phyloP scores from a whole-genome alignment of 768 basidiomycete species.

The Chalciporus pseudorubinellus region DNA sequence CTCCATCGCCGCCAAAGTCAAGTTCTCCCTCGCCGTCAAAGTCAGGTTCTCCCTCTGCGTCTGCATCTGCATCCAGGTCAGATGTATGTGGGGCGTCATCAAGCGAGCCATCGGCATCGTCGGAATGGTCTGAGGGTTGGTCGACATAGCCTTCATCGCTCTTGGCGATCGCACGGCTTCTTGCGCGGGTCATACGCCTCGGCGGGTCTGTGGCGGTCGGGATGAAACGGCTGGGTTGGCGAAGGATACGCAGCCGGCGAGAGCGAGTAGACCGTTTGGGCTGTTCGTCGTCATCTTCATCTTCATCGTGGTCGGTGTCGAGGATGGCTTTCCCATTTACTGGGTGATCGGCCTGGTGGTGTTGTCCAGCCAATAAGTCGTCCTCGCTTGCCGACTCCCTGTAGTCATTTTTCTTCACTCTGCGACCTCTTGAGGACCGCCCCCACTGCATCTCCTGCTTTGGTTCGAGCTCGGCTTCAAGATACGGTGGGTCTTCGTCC shows the following conservation, averaged over 20 bases:
- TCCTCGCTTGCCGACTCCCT: slow-evolving; percentile 47
- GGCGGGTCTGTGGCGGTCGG: neutral
- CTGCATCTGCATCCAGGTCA: slow-evolving; percentile 35
- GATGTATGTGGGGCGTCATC: slow-evolving; percentile 50
- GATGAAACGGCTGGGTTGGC: slow-evolving; percentile 17
- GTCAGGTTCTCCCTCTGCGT: slow-evolving; percentile 41
- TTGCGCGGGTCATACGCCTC: slow-evolving; percentile 26
- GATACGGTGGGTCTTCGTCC: slow-evolving; percentile 22
- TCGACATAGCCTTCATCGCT: slow-evolving; percentile 54
- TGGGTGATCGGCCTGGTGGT: slow-evolving; percentile 5
- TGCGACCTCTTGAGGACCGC: slow-evolving; percentile 42
- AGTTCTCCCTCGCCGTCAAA: slow-evolving; percentile 39
- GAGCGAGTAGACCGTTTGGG: slow-evolving; percentile 16
- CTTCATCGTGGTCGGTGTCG: slow-evolving; percentile 30
- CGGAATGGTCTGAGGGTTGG: slow-evolving; percentile 47
- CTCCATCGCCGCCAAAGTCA: slow-evolving; percentile 40
- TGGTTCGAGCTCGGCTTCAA: neutral
- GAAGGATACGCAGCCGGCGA: slow-evolving; percentile 23
- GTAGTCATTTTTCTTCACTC: slow-evolving; percentile 38
- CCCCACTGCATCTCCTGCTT: slow-evolving; percentile 13
- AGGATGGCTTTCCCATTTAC: slow-evolving; percentile 21
- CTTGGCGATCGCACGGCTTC: slow-evolving; percentile 29
- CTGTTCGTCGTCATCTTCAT: slow-evolving; percentile 31
- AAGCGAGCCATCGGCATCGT: slow-evolving; percentile 57
- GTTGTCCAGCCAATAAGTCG: slow-evolving; percentile 25